These are phyloP conservation scores for Thecaphora thlaspeos DNA, from an alignment of 1,284 basidiomycete genomes.

Conservation along the genomic window DNA sequence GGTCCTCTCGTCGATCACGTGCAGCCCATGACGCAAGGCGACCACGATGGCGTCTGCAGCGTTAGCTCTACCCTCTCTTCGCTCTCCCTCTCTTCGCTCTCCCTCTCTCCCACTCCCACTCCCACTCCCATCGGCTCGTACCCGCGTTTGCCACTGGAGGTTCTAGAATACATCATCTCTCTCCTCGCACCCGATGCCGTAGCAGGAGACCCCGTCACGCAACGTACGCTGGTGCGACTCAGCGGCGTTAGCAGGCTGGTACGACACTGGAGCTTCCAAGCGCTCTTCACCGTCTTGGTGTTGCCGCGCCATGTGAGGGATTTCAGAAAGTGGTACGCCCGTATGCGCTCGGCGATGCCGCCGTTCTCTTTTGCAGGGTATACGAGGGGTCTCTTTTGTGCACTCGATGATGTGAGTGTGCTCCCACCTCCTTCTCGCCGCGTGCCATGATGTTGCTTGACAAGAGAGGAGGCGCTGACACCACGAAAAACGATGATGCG, in stretches of 20 bases:
- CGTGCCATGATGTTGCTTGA: too few species aligned
- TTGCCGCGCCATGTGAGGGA: constrained; percentile 53
- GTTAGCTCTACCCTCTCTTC: too few species aligned
- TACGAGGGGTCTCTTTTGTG: constrained; percentile 42
- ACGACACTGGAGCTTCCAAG: constrained; percentile 42
- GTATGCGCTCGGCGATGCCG: constrained; percentile 37
- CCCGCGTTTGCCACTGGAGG: constrained; percentile 36
- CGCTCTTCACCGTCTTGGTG: constrained; percentile 45
- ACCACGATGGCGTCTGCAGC: too few species aligned
- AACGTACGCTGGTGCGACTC: constrained; percentile 36
- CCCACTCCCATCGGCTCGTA: too few species aligned
- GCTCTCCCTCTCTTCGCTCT: too few species aligned
- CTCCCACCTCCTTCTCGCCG: too few species aligned
- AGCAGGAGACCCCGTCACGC: constrained; percentile 30
- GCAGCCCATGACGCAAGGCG: too few species aligned
- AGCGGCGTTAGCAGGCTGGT: constrained; percentile 33
- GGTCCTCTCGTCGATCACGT: too few species aligned
- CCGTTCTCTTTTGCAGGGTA: constrained; percentile 44
- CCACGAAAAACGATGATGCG: too few species aligned
- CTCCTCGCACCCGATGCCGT: constrained; percentile 27
- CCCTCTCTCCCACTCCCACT: too few species aligned
- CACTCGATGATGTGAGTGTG: constrained; percentile 41
- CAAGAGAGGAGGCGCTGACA: too few species aligned
- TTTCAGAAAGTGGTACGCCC: constrained; percentile 50
- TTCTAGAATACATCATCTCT: constrained; percentile 33